Base-by-base conservation (phyloP, 805 yeast species). In the Yarrowia deformans region DNA sequence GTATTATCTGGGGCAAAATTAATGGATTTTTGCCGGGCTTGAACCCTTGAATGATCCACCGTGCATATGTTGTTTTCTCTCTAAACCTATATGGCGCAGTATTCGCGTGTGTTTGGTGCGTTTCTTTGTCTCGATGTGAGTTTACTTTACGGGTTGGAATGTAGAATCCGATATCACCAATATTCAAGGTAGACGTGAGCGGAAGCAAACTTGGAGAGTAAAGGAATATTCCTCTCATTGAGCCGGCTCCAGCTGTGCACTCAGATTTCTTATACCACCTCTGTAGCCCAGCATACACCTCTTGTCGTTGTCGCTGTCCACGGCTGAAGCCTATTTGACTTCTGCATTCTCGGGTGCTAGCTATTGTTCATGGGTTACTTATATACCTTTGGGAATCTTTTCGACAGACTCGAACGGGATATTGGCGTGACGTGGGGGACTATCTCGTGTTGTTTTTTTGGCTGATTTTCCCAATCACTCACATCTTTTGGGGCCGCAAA, bases 41-140 rank as follows among this genome's bases (percentile, higher is more conserved):
- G 16, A 5, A 39, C 40, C 10, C 45, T 16, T 16, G 19, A n/a
- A 42, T 5, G 45, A 42, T 42, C 46, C 46, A n/a, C 46, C 14
- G 18, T 32, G 58, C 43, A 54, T 35, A 32, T 35, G 18, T 16
- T 50, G 58, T 52, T 52, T 54, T 54, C 14, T n/a, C 46, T 10
- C 13, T 34, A 52, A 52, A 54, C 60, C 34, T 54, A 39, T 37
- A 37, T 37, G 60, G 60, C 60, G 60, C 60, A 54, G 60, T 37
- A 37, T 54, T 54, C 60, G 60, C 60, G 60, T 54, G 60, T 54
- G 60, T 54, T 54, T 54, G 60, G 60, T 54, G 60, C 60, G 34
- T 54, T 39, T 54, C 60, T 39, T 54, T 54, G 60, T 54, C 13
- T 18, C n/a, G 14, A 1, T 18, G 18, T 19, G 45, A 39, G 29